Percentiles rank a stretch among this genome's conserved stretches.
phyloP scores from a whole-genome alignment of 352 stramenopile species.

The Pythium dissimile region DNA sequence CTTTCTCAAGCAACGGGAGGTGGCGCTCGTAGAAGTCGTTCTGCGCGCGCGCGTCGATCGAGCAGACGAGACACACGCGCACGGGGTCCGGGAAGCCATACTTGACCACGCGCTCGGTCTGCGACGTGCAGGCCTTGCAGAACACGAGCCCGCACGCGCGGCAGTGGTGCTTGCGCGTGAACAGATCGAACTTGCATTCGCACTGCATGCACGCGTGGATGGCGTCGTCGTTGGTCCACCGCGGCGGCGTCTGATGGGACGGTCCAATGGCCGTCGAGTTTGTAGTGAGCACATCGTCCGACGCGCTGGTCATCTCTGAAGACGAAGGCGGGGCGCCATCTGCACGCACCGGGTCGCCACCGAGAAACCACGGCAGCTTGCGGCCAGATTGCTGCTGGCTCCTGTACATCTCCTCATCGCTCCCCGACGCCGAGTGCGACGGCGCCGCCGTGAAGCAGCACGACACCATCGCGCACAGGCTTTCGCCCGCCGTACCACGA shows the following conservation, averaged over 20 bases:
- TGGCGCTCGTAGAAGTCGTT: constrained; percentile 68
- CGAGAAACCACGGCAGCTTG: constrained; percentile 23
- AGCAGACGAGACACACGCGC: constrained; percentile 47
- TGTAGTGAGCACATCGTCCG: constrained; percentile 13
- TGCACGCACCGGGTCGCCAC: not conserved
- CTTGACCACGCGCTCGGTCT: constrained; percentile 63
- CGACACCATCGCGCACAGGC: constrained; percentile 42
- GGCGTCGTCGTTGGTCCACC: constrained; percentile 56
- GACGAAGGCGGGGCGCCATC: not conserved
- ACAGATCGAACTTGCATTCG: constrained; percentile 57
- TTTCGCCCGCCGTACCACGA: constrained; percentile 15
- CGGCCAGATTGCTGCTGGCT: constrained; percentile 13
- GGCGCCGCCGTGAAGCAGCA: constrained; percentile 58
- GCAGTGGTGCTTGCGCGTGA: constrained; percentile 87
- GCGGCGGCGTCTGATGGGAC: constrained; percentile 38
- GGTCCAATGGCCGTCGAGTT: constrained; percentile 16
- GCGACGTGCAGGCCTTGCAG: constrained; percentile 40
- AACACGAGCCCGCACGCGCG: constrained; percentile 69
- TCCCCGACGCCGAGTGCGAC: constrained; percentile 14
- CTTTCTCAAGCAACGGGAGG: constrained; percentile 53
- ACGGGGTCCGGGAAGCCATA: constrained; percentile 61
- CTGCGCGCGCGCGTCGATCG: constrained; percentile 35
- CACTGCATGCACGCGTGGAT: constrained; percentile 52
- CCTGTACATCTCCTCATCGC: constrained; percentile 39
- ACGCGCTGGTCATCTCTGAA: not conserved